Evolutionary conservation across 176 grass and related monocot species (phyloP).

Genomic region (Coix lacrymajobi): DNA sequence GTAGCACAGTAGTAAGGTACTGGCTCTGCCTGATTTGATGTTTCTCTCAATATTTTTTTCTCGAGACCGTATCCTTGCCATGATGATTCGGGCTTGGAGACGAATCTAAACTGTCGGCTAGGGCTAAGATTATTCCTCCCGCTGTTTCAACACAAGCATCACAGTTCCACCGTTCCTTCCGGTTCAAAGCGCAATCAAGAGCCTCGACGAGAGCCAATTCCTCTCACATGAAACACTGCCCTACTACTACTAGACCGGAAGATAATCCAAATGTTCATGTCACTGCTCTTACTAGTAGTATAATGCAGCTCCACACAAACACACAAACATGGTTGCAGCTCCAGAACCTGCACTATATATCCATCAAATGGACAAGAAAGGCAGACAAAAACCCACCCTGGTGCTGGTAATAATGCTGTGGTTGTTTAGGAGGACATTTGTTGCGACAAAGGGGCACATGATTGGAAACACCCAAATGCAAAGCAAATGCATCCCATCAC

Average conservation of each 20-base stretch:
- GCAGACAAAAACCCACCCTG: neutral
- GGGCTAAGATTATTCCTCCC: neutral
- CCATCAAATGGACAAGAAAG: neutral
- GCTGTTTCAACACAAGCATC: neutral
- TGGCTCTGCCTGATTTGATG: neutral
- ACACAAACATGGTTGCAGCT: neutral
- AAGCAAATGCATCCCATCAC: neutral
- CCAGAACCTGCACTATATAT: neutral
- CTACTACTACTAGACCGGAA: neutral
- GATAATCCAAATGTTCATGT: neutral
- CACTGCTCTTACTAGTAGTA: too few relatives aligned
- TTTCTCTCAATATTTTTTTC: neutral
- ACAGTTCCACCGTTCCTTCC: neutral
- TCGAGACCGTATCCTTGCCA: too few relatives aligned
- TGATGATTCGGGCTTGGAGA: neutral
- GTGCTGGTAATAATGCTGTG: neutral
- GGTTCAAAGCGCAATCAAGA: neutral
- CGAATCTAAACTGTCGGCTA: conserved; percentile 7
- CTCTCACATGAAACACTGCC: neutral
- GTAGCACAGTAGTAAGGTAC: too few relatives aligned
- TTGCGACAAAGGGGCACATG: neutral
- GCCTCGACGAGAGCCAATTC: neutral
- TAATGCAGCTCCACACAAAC: neutral
- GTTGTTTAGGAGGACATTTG: neutral
- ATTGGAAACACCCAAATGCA: neutral